Percentiles rank a stretch among this genome's conserved stretches.
Conservation (phyloP, 2,329 filamentous ascomycete genomes). For the Neonectria punicea region DNA sequence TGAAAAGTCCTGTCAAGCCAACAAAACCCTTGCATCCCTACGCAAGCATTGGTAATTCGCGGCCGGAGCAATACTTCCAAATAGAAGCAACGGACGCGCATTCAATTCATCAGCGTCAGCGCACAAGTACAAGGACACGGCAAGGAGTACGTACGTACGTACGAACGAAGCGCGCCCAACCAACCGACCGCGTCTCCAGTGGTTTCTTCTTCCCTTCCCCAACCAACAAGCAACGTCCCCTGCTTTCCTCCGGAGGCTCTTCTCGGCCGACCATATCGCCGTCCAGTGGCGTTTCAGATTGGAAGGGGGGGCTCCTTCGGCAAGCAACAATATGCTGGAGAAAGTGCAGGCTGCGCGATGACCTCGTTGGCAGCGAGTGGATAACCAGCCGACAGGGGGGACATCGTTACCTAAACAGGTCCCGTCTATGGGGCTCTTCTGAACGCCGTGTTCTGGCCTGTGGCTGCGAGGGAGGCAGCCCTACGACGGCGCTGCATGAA, state of each 20-base stretch:
- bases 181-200: background rate
- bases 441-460: background rate
- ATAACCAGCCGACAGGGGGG: background rate
- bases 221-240: background rate
- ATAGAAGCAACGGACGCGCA: slow-evolving; percentile 10
- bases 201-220: background rate
- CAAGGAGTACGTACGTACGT: background rate
- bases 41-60: background rate
- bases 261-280: slow-evolving; percentile 31
- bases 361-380: slow-evolving; percentile 5
- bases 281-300: slow-evolving; percentile 23
- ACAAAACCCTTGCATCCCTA: too few species aligned
- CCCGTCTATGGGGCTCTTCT: background rate
- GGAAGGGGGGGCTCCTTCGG: background rate
- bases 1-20: background rate
- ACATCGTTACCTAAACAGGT: background rate
- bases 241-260: background rate
- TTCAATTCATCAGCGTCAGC: background rate
- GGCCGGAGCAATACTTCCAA: slow-evolving; percentile 10
- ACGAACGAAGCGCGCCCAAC: background rate
- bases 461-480: background rate
- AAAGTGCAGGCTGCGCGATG: slow-evolving; percentile 3
- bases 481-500: background rate
- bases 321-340: background rate
- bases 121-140: background rate